Evolutionary conservation across 768 basidiomycete genomes (phyloP), one percentile per base, ranked within the genome.

Genomic region (Naganishia onofrii): DNA sequence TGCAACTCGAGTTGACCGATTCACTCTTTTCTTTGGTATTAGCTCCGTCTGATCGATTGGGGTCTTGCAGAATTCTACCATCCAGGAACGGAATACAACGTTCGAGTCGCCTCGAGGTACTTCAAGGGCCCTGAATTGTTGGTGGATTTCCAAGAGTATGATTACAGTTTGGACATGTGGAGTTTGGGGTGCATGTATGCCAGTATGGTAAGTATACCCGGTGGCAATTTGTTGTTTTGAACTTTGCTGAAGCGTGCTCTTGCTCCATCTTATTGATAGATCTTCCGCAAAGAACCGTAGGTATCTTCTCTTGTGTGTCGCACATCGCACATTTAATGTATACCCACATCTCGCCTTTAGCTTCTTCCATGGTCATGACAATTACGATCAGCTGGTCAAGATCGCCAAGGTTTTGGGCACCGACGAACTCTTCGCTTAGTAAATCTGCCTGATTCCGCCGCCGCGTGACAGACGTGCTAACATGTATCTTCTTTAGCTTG

Each of bases 131-230:
- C 94, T 6, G 95, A 98, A 82, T 84, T 97, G 69, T 84, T 97
- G 69, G 93, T 97, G 70, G 94, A 97, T 81, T 97, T 96, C 84
- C 95, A 96, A 81, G 93, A 96, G 80, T 98, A 98, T 74, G 95
- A 98, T 81, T 96, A 96, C 80, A 92, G 90, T 81, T 83, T 97
- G 75, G 94, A 98, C 81, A 92, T 98, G 92, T 98, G 95, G 95
- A 93, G 92, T 83, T 89, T 91, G 78, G 95, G 95, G 21, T 97
- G 95, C 80, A 98, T 95, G 93, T 96, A 95, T 81, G 95, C 95
- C 10, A 93, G 91, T 21, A 97, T 98, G 95, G 94, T 95, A 78
- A 74, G 85, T 75, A 31, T 51, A 5, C n/a, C 13, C 64, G n/a
- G n/a, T n/a, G n/a, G 32, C 19, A 54, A 4, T 52, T 44, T 38